Base-by-base conservation (phyloP, 192 early-diverging fungal species). In the Dissophora globulifera region DNA sequence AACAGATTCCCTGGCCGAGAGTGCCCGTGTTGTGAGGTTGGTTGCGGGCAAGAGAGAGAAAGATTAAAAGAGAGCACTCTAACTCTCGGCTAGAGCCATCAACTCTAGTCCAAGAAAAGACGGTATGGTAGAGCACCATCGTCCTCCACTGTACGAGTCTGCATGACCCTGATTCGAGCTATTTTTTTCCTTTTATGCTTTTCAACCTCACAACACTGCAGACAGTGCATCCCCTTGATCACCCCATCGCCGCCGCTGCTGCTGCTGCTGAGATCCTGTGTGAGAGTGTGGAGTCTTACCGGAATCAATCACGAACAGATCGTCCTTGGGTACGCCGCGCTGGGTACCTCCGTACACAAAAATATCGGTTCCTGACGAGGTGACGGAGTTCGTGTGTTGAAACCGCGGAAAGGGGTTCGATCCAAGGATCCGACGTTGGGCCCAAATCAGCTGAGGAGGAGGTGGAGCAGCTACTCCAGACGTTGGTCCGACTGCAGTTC, bases 391-490 rank as follows among this genome's bases (percentile, higher is more conserved):
- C 26, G 71, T 45, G 30, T 75, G 71, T 48, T 75, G 71, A 57
- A 61, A 59, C 31, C 71, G 55, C 1, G 71, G 71, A 59, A 75
- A 75, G 56, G 71, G 71, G 62, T 75, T 75, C n/a, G 57, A 49
- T 42, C 71, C 71, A 54, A 61, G 31, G 43, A 66, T 66, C 4
- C 62, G 71, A 60, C 71, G 71, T 43, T 66, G 71, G 0, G 62
- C 55, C 71, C 71, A 75, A 55, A 75, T 55, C 71, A 75, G 23
- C 55, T 66, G 71, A 66, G 71, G 71, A 75, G 71, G 43, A 10
- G 63, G 55, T 1, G 50, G 50, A 26, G 62, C 46, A 11, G 40
- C 45, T 15, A 32, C 45, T 45, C 29, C 51, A 35, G 60, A 20
- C 8, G 33, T 23, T 13, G 47, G 35, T 25, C 22, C 35, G 23